Conservation (phyloP, 73 alveolate genomes). For the Blepharisma stoltei region DNA sequence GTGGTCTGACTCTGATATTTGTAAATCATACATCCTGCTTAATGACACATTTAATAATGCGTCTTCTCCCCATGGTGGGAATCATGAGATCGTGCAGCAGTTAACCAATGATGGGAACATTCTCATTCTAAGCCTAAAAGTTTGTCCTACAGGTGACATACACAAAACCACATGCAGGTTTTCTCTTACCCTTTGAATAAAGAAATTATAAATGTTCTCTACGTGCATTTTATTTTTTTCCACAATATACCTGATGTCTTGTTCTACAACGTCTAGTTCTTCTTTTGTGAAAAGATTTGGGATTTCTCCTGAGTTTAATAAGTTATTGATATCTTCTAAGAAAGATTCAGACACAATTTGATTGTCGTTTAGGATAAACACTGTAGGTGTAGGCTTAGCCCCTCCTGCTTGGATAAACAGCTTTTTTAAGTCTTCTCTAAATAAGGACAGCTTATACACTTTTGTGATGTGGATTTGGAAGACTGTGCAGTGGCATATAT, state of each 20-base stretch:
- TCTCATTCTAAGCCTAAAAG: constrained; percentile 85
- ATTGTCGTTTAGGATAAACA: constrained; percentile 81
- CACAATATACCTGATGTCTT: constrained; percentile 66
- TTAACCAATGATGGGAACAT: constrained; percentile 90
- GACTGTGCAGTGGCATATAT: constrained; percentile 73
- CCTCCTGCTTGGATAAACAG: constrained; percentile 74
- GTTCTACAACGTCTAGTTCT: constrained; percentile 89
- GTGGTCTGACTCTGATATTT: constrained; percentile 61
- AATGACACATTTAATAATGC: constrained; percentile 88
- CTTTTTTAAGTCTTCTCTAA: constrained; percentile 84
- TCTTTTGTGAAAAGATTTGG: constrained; percentile 91
- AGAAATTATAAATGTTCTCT: constrained; percentile 80
- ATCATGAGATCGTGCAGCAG: constrained; percentile 95
- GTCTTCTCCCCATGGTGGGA: constrained; percentile 96
- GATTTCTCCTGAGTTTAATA: constrained; percentile 95
- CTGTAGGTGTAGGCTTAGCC: constrained; percentile 70
- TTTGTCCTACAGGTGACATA: constrained; percentile 95
- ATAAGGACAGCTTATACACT: constrained; percentile 73
- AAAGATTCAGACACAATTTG: constrained; percentile 83
- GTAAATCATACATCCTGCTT: constrained; percentile 43
- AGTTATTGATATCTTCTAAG: constrained; percentile 88
- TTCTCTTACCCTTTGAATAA: constrained; percentile 80
- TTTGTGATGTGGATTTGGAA: constrained; percentile 79
- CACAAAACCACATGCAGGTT: constrained; percentile 88
- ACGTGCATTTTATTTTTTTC: constrained; percentile 75